Evolutionary conservation across 1,139 yeast species (phyloP).

Genomic region (Blastobotrys indianensis): DNA sequence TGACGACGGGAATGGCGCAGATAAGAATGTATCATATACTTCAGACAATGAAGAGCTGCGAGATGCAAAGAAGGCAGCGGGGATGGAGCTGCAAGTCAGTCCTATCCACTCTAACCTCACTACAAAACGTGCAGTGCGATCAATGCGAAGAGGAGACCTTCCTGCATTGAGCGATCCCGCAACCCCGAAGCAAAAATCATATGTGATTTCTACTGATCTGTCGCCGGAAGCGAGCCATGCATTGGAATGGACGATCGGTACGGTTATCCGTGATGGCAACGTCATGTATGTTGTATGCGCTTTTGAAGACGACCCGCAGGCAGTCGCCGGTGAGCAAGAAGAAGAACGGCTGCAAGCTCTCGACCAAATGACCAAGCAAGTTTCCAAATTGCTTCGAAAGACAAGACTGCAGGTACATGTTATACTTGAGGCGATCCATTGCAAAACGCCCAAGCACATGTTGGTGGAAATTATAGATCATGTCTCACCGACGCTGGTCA

Average conservation of each 20-base stretch:
- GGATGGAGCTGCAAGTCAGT: conserved; percentile 55
- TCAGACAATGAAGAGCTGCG: conserved; percentile 64
- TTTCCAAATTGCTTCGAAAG: conserved; percentile 53
- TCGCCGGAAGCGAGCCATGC: conserved; percentile 85
- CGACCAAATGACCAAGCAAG: conserved; percentile 54
- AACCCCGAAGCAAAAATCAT: conserved; percentile 57
- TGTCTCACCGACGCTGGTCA: conserved; percentile 73
- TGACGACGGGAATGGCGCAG: conserved; percentile 15
- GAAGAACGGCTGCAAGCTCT: conserved; percentile 50
- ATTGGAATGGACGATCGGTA: conserved; percentile 84
- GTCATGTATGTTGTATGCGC: conserved; percentile 77
- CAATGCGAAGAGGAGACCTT: conserved; percentile 65
- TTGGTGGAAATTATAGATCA: conserved; percentile 78
- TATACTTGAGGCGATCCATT: conserved; percentile 71
- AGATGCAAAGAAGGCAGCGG: conserved; percentile 59
- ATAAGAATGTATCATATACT: conserved; percentile 50
- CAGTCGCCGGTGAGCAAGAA: conserved; percentile 37
- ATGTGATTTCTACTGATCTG: conserved; percentile 71
- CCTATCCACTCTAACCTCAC: conserved; percentile 53
- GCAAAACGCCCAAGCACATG: conserved; percentile 82
- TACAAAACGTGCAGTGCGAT: conserved; percentile 52
- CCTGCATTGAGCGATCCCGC: conserved; percentile 47
- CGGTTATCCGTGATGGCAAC: conserved; percentile 78
- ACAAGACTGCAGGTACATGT: conserved; percentile 75
- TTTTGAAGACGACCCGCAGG: conserved; percentile 50